Base-by-base conservation (phyloP, 1,284 basidiomycete genomes). In the Cryptococcus deneoformans region DNA sequence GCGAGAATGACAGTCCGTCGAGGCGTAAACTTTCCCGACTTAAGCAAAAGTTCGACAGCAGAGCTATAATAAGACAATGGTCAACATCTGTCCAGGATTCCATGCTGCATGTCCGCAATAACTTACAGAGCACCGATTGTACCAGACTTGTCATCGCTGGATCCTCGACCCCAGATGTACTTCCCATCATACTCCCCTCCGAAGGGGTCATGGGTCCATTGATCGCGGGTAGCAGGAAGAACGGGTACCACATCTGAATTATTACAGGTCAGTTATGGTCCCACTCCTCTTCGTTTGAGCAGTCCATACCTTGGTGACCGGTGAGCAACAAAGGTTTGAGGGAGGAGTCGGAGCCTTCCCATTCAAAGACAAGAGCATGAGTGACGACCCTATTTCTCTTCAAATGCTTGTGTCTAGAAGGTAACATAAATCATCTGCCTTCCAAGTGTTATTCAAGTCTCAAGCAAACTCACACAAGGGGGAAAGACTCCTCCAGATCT, bases 261-360 rank as follows among this genome's bases (percentile, higher is more conserved):
- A 20, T 20, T 46, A 34, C 11, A 20, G 47, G 38, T 34, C 35
- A 45, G 12, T 46, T 29, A 46, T 12, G 20, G 6, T n/a, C 6
- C 10, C 11, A 6, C 40, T 24, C 11, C 11, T 9, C 24, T 8
- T 40, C 49, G 14, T 20, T n/a, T 16, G 9, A 48, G 12, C 36
- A 53, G n/a, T 60, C 70, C 20, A n/a, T 50, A 80, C 85, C 86
- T 78, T 87, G 85, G 68, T 89, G 87, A 0, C 80, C 86, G 16
- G 83, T 81, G 40, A 90, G 73, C 40, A 89, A 78, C 2, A 88
- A 67, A 0, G 87, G 88, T 70, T 88, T 86, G 59, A 87, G 77
- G 6, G 74, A 71, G 1, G 69, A 47, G 58, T 86, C 79, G 0
- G 80, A 80, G 43, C 88, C 88, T 44, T 79, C 70, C 83, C 86